A percentile compares a stretch with the other conserved stretches of the same genome.
Conservation (phyloP, 805 yeast genomes). For the Saturnispora ahearnii region DNA sequence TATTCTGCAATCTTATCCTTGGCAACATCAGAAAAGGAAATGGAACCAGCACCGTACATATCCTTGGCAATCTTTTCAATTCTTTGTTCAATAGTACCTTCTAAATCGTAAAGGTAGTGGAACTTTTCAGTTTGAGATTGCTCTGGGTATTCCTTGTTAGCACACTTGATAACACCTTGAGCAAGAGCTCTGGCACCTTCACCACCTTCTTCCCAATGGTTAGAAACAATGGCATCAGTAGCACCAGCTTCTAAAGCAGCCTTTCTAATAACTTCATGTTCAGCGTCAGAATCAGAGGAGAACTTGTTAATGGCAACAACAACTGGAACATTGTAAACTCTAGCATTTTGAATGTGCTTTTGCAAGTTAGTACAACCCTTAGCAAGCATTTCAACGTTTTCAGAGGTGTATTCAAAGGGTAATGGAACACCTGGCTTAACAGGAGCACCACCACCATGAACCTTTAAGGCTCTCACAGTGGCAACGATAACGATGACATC, state of each 20-base stretch:
- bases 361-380: conserved; percentile 81
- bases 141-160: conserved; percentile 33
- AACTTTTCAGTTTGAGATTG: conserved; percentile 35
- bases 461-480: conserved; percentile 91
- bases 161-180: conserved; percentile 68
- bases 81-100: conserved; percentile 67
- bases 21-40: conserved; percentile 79
- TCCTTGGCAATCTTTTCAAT: conserved; percentile 67
- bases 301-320: conserved; percentile 91
- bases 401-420: conserved; percentile 72
- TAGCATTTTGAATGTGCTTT: conserved; percentile 83
- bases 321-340: conserved; percentile 80
- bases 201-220: conserved; percentile 97
- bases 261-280: conserved; percentile 67
- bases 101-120: conserved; percentile 60
- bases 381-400: conserved; percentile 68
- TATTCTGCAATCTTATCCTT: conserved; percentile 71
- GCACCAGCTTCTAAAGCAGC: conserved; percentile 92
- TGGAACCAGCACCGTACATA: conserved; percentile 88
- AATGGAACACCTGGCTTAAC: conserved; percentile 88
- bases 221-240: conserved; percentile 76
- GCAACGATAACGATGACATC: conserved; percentile 92
- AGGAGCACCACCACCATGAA: conserved; percentile 96
- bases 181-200: conserved; percentile 81
- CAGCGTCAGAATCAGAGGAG: conserved; percentile 72